Base-by-base conservation (phyloP, 768 basidiomycete species). In the Kwoniella europaea region DNA sequence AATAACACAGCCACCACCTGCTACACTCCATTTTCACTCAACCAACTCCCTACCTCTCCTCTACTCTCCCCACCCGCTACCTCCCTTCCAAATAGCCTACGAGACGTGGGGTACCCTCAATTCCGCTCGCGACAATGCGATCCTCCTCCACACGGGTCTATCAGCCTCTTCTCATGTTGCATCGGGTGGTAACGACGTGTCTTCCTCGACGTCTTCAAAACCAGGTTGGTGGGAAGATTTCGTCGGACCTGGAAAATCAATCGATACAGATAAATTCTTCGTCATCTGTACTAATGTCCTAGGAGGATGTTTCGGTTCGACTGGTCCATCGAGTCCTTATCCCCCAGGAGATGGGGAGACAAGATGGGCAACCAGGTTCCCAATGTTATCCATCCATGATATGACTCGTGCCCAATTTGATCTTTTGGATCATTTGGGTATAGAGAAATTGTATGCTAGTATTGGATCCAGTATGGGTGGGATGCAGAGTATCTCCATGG, bases 171-270 rank as follows among this genome's bases (percentile, higher is more conserved):
- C 94, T 0, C 97, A 99, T 85, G 82, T 82, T 65, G 81, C 81
- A 2, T 79, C 77, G 9, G 57, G 67, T 13, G 82, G 82, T 2
- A 83, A 82, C 60, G 81, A 74, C 20, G 81, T 83, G 2, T 93
- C 94, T 0, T 92, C 93, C 2, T 90, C 92, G 22, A 94, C 94
- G 0, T 79, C 86, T 3, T 82, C 86, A 3, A 99, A 96, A 76
- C 89, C 91, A 10, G 96, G 97, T 4, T 99, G 97, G 97, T 99
- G 97, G 97, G 92, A 98, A 84, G 91, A 91, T 78, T 99, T 98
- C 85, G 94, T 99, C 74, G 97, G 97, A 0, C 94, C 96, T 4
- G 93, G 93, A 62, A 93, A 91, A 77, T 89, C 95, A 10, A 86
- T 99, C 53, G 97, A 99, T 86, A 98, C 97, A 6, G 86, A 94